Conservation (phyloP, 176 grass and related monocot genomes). For the Stipa capillata region DNA sequence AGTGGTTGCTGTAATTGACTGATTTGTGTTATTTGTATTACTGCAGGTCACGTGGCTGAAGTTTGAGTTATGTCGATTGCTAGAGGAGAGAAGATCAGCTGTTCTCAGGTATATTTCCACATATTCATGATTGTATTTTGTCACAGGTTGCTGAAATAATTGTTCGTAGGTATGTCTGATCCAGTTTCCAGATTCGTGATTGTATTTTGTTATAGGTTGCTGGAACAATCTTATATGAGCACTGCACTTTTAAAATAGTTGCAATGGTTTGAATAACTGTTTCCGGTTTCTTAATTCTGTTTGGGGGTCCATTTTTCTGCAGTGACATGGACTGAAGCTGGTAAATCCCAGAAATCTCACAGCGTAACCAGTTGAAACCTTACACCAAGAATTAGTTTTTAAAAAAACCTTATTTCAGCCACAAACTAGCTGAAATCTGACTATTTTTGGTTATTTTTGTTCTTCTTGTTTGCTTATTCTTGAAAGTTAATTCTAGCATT, state of each 20-base stretch:
- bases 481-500: neutral
- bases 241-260: neutral
- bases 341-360: neutral
- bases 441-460: neutral
- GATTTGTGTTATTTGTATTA: constrained; percentile 6
- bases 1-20: neutral
- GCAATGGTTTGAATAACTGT: neutral
- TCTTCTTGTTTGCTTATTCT: neutral
- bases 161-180: constrained; percentile 41
- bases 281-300: neutral
- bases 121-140: neutral
- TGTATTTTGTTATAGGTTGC: neutral
- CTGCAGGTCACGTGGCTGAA: constrained; percentile 75
- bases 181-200: neutral
- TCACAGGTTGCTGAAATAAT: neutral
- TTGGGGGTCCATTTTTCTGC: neutral
- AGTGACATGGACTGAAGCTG: neutral
- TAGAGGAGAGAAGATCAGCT: constrained; percentile 95
- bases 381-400: neutral
- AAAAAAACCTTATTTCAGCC: neutral
- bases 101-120: constrained; percentile 64
- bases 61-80: constrained; percentile 72
- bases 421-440: neutral
- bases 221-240: constrained; percentile 1
- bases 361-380: neutral